These are phyloP conservation scores for Debaryomyces sp. DNA, from an alignment of 1,139 yeast species.

Conservation along the genomic window DNA sequence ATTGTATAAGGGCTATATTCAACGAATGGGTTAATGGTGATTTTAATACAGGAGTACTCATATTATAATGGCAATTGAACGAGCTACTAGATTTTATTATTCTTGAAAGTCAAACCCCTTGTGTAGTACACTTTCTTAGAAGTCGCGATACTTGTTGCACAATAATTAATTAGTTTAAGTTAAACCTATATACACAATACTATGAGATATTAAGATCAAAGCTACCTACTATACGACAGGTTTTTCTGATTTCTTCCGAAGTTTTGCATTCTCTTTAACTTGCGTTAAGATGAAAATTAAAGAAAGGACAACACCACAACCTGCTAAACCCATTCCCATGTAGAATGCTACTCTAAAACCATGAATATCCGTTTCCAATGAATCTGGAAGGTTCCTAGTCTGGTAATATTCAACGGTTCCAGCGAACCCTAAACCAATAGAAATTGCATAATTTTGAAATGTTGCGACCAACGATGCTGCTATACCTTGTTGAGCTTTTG, in stretches of 20 bases:
- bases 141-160: constrained; percentile 1
- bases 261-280: not conserved
- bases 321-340: constrained; percentile 56
- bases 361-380: constrained; percentile 24
- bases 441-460: constrained; percentile 62
- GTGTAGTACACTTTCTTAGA: not conserved
- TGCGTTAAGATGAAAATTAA: not conserved
- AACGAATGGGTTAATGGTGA: constrained; percentile 34
- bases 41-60: constrained; percentile 31
- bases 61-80: not conserved
- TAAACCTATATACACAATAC: not conserved
- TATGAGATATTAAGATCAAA: not conserved
- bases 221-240: no score
- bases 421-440: constrained; percentile 66
- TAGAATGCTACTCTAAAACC: constrained; percentile 50
- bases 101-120: not conserved
- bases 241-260: not conserved
- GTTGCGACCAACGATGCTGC: constrained; percentile 68
- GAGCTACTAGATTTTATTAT: not conserved
- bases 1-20: constrained; percentile 76
- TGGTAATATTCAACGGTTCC: constrained; percentile 59
- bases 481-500: constrained; percentile 59
- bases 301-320: constrained; percentile 41
- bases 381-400: constrained; percentile 28
- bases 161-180: not conserved